A percentile compares a stretch with the other conserved stretches of the same genome.
Evolutionary conservation across 139 green algal genomes (phyloP).

Genomic region (Ettlia oleoabundans): DNA sequence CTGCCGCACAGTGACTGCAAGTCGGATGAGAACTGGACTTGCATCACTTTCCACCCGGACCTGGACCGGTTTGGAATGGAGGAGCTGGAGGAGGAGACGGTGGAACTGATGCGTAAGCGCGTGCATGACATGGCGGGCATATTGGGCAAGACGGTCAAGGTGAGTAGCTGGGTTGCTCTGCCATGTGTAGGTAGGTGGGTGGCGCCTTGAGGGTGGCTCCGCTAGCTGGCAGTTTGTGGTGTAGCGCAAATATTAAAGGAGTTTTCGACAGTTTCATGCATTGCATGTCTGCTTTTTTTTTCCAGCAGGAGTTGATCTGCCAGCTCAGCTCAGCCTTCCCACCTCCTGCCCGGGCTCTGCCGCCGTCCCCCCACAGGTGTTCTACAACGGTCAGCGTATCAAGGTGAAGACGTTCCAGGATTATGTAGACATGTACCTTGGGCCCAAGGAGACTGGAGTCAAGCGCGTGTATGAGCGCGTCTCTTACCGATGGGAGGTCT

Average conservation of each 20-base stretch:
- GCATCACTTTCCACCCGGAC: slow-evolving; percentile 96
- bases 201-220: too few relatives aligned
- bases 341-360: too few relatives aligned
- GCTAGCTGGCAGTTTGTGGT: too few relatives aligned
- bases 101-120: slow-evolving; percentile 95
- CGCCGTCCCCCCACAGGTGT: slow-evolving; percentile 73
- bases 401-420: slow-evolving; percentile 92
- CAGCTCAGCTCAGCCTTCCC: too few relatives aligned
- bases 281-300: too few relatives aligned
- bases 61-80: slow-evolving; percentile 93
- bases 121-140: slow-evolving; percentile 96
- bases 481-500: slow-evolving; percentile 96
- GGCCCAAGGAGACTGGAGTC: slow-evolving; percentile 70
- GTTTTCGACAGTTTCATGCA: too few relatives aligned
- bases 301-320: too few relatives aligned
- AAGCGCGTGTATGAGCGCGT: slow-evolving; percentile 88
- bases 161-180: slow-evolving; percentile 27
- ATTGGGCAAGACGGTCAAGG: slow-evolving; percentile 93
- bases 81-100: slow-evolving; percentile 58
- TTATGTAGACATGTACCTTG: slow-evolving; percentile 95
- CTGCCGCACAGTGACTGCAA: slow-evolving; percentile 66
- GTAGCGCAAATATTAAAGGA: too few relatives aligned
- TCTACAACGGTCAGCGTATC: slow-evolving; percentile 85
- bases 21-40: slow-evolving; percentile 95
- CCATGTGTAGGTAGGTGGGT: background rate